phyloP scores from a whole-genome alignment of 2,329 filamentous ascomycete genomes.

The Dactylonectria estremocensis region DNA sequence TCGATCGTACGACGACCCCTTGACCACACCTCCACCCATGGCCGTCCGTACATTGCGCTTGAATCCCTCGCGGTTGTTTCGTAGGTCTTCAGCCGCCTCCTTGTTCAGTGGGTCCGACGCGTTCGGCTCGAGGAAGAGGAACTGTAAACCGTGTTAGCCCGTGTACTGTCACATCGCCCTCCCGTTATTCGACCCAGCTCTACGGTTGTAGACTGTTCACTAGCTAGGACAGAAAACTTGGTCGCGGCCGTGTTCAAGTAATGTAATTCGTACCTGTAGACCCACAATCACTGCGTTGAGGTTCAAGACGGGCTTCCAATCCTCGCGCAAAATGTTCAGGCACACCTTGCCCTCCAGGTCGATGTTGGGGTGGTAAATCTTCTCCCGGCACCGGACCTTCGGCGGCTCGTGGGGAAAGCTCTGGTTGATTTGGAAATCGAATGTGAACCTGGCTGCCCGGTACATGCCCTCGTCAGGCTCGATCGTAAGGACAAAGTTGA shows the following conservation, averaged over 20 bases:
- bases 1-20: constrained; percentile 81
- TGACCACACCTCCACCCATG: constrained; percentile 86
- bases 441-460: constrained; percentile 88
- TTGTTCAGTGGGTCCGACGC: constrained; percentile 98
- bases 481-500: constrained; percentile 87
- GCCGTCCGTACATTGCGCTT: constrained; percentile 89
- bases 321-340: constrained; percentile 95
- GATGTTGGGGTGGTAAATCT: constrained; percentile 99
- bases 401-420: constrained; percentile 98
- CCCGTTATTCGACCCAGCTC: not conserved
- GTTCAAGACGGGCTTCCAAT: constrained; percentile 99
- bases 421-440: constrained; percentile 92
- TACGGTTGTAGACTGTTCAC: not conserved
- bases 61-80: constrained; percentile 88
- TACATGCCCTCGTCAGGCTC: constrained; percentile 91
- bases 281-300: constrained; percentile 97
- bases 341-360: constrained; percentile 98
- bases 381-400: constrained; percentile 96
- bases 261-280: constrained; percentile 74
- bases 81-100: constrained; percentile 94
- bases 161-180: constrained; percentile 7
- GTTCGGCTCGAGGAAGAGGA: constrained; percentile 97
- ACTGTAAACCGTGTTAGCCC: constrained; percentile 67
- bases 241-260: not conserved
- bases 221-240: not conserved